Percentiles rank a stretch among this genome's conserved stretches.
Evolutionary conservation across 2,329 filamentous ascomycete genomes (phyloP).

Genomic region (Zelopaecilomyces penicillatus): DNA sequence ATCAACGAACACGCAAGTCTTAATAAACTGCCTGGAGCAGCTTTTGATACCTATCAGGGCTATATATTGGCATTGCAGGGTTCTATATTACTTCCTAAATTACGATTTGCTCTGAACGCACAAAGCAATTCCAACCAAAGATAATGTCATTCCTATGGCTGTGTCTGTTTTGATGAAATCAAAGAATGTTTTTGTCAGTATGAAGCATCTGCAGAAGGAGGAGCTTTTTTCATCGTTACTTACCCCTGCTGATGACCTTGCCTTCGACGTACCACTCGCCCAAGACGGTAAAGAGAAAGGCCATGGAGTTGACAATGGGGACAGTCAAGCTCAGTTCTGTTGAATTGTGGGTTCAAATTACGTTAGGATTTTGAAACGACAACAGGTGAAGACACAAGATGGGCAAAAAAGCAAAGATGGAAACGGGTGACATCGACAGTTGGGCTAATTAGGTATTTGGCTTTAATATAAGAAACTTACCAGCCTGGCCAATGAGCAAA

Average conservation of each 20-base stretch:
- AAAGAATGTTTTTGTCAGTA: background rate
- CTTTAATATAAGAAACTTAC: conserved; percentile 41
- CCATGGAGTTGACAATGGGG: conserved; percentile 87
- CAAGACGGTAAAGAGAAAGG: conserved; percentile 90
- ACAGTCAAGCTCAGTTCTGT: conserved; percentile 81
- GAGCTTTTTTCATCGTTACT: conserved; percentile 2
- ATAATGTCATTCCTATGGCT: conserved; percentile 72
- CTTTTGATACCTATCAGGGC: background rate
- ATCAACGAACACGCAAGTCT: background rate
- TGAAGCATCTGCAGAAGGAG: background rate
- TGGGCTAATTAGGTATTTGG: background rate
- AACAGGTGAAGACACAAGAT: background rate
- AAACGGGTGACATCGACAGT: background rate
- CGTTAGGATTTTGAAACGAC: background rate
- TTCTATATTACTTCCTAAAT: conserved; percentile 1
- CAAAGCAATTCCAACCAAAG: conserved; percentile 70
- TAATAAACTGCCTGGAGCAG: conserved; percentile 9
- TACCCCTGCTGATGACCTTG: conserved; percentile 79
- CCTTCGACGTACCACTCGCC: conserved; percentile 93
- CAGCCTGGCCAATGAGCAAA: conserved; percentile 81
- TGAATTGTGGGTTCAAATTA: background rate
- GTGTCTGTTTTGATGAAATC: conserved; percentile 49
- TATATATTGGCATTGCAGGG: background rate
- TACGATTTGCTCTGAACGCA: conserved; percentile 64
- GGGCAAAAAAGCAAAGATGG: background rate